Conservation (phyloP, 2,329 filamentous ascomycete genomes). For the Aspergillus vadensis region DNA sequence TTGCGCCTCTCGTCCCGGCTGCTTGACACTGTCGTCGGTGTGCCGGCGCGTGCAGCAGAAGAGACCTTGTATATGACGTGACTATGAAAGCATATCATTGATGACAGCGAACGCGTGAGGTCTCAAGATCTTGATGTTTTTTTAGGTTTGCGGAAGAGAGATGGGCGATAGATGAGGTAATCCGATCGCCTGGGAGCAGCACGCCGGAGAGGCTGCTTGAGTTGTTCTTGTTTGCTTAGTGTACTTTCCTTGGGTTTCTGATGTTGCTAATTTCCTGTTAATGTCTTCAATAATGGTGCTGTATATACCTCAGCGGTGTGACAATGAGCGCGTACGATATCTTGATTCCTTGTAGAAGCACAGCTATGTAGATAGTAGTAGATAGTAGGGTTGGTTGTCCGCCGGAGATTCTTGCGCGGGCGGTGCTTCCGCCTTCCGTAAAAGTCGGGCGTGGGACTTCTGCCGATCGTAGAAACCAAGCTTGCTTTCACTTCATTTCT, state of each 20-base stretch:
- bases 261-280: constrained; percentile 25
- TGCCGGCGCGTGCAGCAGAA: constrained; percentile 5
- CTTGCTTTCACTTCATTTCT: background rate
- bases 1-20: background rate
- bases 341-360: constrained; percentile 12
- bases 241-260: constrained; percentile 11
- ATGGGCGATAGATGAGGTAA: constrained; percentile 7
- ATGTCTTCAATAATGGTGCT: constrained; percentile 34
- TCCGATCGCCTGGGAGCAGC: background rate
- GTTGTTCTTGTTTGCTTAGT: constrained; percentile 20
- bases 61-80: constrained; percentile 17
- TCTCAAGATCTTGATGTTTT: constrained; percentile 5
- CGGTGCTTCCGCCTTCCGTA: constrained; percentile 34
- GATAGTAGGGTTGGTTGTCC: background rate
- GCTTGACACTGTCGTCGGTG: background rate
- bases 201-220: constrained; percentile 1
- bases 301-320: constrained; percentile 43
- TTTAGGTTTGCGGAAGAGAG: background rate
- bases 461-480: background rate
- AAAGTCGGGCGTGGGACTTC: constrained; percentile 27
- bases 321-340: constrained; percentile 44
- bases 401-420: constrained; percentile 22
- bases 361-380: background rate
- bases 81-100: constrained; percentile 19
- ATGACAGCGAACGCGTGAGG: constrained; percentile 10